These are phyloP conservation scores for Coemansia sp. DNA, from an alignment of 192 early-diverging fungal species.

Conservation along the genomic window DNA sequence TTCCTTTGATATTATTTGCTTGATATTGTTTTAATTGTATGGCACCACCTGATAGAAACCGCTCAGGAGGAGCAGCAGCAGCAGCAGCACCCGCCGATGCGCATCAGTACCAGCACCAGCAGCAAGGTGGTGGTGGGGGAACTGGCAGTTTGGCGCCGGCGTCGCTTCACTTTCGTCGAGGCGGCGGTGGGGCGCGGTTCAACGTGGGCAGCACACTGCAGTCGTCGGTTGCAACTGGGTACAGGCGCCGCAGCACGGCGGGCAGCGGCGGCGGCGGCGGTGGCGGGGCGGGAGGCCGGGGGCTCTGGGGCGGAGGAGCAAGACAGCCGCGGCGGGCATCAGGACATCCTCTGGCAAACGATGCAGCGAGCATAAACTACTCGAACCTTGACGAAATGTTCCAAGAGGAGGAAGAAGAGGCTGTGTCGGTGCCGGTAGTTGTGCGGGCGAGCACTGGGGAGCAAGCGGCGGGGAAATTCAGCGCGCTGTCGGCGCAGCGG, in stretches of 20 bases:
- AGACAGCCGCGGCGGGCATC: neutral
- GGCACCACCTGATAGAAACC: no score
- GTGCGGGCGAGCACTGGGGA: conserved; percentile 21
- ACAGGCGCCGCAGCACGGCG: conserved; percentile 39
- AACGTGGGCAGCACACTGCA: conserved; percentile 48
- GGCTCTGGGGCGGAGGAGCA: neutral
- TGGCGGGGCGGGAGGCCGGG: neutral
- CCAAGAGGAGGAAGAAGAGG: conserved; percentile 22
- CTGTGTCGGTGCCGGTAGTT: conserved; percentile 14
- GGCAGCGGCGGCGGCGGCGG: conserved; percentile 3
- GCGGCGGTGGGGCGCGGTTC: conserved; percentile 14
- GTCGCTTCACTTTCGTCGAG: neutral
- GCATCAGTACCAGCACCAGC: no score
- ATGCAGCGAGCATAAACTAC: conserved; percentile 43
- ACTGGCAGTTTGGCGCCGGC: neutral
- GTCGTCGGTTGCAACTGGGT: conserved; percentile 18
- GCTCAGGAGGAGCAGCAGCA: neutral
- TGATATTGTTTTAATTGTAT: no score
- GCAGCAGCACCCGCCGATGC: no score
- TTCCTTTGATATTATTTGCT: no score
- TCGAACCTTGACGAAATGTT: conserved; percentile 44
- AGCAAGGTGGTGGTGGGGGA: neutral
- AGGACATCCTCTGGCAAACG: neutral
- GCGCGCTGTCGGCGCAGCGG: conserved; percentile 40
- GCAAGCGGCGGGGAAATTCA: conserved; percentile 26